Evolutionary conservation across 345 rosid species (phyloP), one percentile per base, ranked within the genome.

Genomic region (Arabis hirsuta): DNA sequence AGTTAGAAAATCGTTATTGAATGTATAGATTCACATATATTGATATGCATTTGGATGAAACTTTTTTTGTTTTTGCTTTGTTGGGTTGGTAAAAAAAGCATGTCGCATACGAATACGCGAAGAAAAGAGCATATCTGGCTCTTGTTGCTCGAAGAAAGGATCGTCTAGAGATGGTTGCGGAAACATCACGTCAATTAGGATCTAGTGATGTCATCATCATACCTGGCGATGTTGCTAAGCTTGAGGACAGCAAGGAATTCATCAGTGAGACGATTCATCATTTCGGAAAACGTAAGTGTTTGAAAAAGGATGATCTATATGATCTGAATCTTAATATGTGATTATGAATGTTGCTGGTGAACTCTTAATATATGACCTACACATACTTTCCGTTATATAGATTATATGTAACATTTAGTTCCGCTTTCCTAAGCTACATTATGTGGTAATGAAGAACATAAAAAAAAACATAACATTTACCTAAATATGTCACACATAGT

Each of bases 71-170:
- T 22, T 13, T 34, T 52, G 24, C 31, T 50, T 16, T 60, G 67
- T 26, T 50, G 52, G 60, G 13, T 29, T 4, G 9, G 24, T 22
- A n/a, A 32, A 29, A 11, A 67, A 41, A 81, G 74, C 60, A 78
- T 6, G 12, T 78, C 0, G 71, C 78, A 39, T 74, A 74, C 24
- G 84, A 81, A 32, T 81, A 81, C 12, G 80, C 80, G 14, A 75
- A 67, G 48, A 78, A 73, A 72, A 57, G 80, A 63, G 82, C 82
- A 57, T 6, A 62, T 41, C 58, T 75, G 50, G 75, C 59, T 20
- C 78, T 75, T 2, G 67, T 73, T 20, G 85, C 67, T 9, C 64
- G 78, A 55, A 76, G 74, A 45, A 63, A 73, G n/a, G 67, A 69
- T 24, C 72, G 74, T 51, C 16, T 79, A 11, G 31, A 44, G 4